Conservation (phyloP, 2,329 filamentous ascomycete species). For the Penicillium sp. region DNA sequence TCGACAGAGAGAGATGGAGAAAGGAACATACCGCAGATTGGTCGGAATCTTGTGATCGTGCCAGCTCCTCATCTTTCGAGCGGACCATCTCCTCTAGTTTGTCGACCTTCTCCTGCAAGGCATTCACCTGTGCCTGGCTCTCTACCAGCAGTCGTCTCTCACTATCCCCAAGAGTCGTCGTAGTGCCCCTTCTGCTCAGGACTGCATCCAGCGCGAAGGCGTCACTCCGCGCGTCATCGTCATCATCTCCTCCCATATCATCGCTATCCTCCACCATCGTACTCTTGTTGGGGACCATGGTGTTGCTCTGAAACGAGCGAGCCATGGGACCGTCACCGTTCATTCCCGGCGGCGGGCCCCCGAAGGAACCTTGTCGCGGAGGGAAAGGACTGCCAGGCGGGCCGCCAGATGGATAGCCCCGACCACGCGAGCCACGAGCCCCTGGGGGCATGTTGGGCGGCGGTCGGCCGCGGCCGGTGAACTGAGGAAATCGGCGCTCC, state of each 20-base stretch:
- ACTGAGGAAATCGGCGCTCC: conserved; percentile 82
- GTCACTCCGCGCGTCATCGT: conserved; percentile 59
- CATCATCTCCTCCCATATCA: conserved; percentile 58
- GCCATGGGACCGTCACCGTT: conserved; percentile 71
- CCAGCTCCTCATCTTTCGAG: conserved; percentile 69
- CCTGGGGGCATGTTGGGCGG: conserved; percentile 50
- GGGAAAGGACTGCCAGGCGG: conserved; percentile 40
- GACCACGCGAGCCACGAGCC: conserved; percentile 43
- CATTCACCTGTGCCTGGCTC: conserved; percentile 73
- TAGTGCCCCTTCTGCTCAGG: conserved; percentile 48
- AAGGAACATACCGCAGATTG: conserved; percentile 41
- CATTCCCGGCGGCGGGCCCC: conserved; percentile 47
- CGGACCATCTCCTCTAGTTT: conserved; percentile 67
- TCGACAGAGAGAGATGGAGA: not conserved
- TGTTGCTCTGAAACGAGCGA: conserved; percentile 92
- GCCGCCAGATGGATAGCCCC: conserved; percentile 39
- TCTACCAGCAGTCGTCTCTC: conserved; percentile 73
- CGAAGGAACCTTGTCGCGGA: conserved; percentile 42
- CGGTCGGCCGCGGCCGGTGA: conserved; percentile 67
- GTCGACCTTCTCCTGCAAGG: conserved; percentile 71
- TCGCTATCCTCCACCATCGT: conserved; percentile 97
- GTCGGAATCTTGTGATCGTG: conserved; percentile 57
- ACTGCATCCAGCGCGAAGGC: conserved; percentile 60
- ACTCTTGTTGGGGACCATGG: conserved; percentile 95
- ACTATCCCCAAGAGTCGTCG: conserved; percentile 52